Evolutionary conservation across 106 monocot species (phyloP), one percentile per base, ranked within the genome.

Genomic region (Dioscorea alata): DNA sequence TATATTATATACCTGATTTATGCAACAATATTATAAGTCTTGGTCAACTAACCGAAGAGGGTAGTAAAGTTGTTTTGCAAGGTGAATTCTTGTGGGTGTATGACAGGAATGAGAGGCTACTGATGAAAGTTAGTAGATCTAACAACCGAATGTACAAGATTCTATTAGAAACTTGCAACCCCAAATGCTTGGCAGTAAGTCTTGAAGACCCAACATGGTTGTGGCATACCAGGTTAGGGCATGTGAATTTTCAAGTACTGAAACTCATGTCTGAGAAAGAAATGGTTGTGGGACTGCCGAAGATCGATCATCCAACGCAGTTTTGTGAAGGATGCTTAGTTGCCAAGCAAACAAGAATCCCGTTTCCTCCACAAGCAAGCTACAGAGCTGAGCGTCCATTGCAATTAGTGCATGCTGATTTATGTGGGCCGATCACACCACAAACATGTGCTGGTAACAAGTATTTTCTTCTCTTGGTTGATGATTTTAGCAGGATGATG

Each of bases 401-500:
- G 8, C 48, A 66, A 63, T 17, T 21, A 17, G 25, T 63, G 17
- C 63, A 63, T 17, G 21, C 17, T 23, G 32, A 50, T 13, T 50
- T 50, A n/a, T n/a, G n/a, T n/a, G n/a, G n/a, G n/a, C n/a, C n/a
- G n/a, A n/a, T n/a, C n/a, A n/a, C n/a, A n/a, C n/a, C n/a, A n/a
- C n/a, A n/a, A n/a, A n/a, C n/a, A n/a, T n/a, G n/a, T n/a, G n/a
- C n/a, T n/a, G n/a, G n/a, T n/a, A n/a, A n/a, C n/a, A n/a, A n/a
- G n/a, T n/a, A n/a, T n/a, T n/a, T n/a, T n/a, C n/a, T n/a, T 25
- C 22, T 72, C 4, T 23, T 72, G 2, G 63, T 72, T 19, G 72
- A 72, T 63, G 63, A 72, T 42, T 72, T 31, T 62, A 12, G 25
- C 22, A 18, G 72, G 23, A 51, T 61, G 72, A 72, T 72, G 72